Percentiles rank a stretch among this genome's conserved stretches.
Conservation (phyloP, 441 rosid species). For the Corymbia citriodora region DNA sequence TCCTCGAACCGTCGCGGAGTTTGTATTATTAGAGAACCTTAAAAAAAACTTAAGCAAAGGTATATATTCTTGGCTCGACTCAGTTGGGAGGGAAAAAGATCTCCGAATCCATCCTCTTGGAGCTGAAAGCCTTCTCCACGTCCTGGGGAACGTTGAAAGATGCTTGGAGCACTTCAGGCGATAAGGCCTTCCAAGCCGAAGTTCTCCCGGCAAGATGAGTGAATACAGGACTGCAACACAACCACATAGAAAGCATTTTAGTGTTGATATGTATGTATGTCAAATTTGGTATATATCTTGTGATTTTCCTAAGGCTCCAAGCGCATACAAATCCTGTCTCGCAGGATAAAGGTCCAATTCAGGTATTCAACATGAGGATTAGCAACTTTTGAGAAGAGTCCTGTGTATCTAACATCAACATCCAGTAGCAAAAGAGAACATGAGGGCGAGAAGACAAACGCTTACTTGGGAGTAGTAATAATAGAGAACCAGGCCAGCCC, state of each 20-base stretch:
- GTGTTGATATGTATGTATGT: background rate
- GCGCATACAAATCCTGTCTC: background rate
- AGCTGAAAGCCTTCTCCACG: conserved; percentile 48
- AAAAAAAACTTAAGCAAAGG: background rate
- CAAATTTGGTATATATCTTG: background rate
- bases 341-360: background rate
- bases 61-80: background rate
- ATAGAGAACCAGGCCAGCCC: conserved; percentile 88
- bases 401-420: background rate
- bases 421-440: background rate
- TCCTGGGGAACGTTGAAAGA: conserved; percentile 59
- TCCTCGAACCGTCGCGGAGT: background rate
- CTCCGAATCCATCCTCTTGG: conserved; percentile 56
- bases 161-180: conserved; percentile 68
- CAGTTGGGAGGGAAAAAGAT: conserved; percentile 83
- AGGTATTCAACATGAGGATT: background rate
- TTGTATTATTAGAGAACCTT: background rate
- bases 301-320: background rate
- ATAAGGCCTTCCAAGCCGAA: conserved; percentile 70
- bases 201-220: conserved; percentile 87
- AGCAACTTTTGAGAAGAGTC: background rate
- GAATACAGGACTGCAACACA: conserved; percentile 60
- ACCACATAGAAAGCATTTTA: background rate
- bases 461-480: conserved; percentile 83
- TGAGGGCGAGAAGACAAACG: background rate